Evolutionary conservation across 306 rosid species (phyloP).

Genomic region (Pyrus betulifolia): DNA sequence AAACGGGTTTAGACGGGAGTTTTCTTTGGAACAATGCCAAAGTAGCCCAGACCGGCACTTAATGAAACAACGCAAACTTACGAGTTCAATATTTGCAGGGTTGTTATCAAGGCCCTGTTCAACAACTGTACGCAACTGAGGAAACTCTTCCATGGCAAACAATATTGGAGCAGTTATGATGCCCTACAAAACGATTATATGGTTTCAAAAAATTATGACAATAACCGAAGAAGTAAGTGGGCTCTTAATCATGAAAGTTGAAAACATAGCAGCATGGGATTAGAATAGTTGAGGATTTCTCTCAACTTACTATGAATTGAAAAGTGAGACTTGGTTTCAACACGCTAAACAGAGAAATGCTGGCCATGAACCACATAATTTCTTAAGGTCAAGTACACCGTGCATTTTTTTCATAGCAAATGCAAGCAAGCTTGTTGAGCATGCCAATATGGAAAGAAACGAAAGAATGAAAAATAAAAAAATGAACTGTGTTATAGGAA

Average conservation of each 20-base stretch:
- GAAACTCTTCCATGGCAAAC: constrained; percentile 96
- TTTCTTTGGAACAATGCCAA: background rate
- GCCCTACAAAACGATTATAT: constrained; percentile 50
- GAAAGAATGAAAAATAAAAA: background rate
- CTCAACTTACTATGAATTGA: background rate
- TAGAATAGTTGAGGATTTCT: background rate
- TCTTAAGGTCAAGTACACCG: background rate
- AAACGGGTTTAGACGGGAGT: background rate
- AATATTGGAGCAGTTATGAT: constrained; percentile 84
- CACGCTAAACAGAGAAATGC: background rate
- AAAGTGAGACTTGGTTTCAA: background rate
- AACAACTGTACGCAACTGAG: constrained; percentile 64
- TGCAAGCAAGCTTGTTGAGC: background rate
- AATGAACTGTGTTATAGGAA: background rate
- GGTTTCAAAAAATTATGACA: background rate
- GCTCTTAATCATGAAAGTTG: background rate
- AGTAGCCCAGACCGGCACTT: background rate
- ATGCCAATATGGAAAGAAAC: background rate
- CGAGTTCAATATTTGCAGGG: constrained; percentile 61
- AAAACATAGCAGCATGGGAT: background rate
- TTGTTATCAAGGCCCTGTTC: constrained; percentile 68
- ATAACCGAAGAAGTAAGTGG: background rate
- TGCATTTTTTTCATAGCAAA: background rate
- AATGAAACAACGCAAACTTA: constrained; percentile 32
- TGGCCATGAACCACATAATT: background rate